Evolutionary conservation across 2,329 filamentous ascomycete genomes (phyloP), one percentile per base, ranked within the genome.

Genomic region (Capronia americana): DNA sequence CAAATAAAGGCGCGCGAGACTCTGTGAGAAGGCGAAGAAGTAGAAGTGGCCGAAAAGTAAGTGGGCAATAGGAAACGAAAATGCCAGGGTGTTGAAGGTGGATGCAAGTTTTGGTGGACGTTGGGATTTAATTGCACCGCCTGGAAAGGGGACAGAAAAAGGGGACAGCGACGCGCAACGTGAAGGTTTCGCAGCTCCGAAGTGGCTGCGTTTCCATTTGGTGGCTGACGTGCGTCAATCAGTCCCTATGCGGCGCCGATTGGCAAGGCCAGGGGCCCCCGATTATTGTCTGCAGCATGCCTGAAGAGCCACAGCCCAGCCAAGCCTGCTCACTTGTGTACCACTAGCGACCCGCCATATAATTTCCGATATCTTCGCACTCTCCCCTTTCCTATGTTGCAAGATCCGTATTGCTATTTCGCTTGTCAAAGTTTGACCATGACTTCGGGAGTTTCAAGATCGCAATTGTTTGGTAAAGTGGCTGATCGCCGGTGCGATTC

Each of bases 191-290:
- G 34, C 48, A 51, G 41, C 65, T 12, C 46, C 50, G n/a, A 56
- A 30, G 32, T 50, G 62, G 46, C 56, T 55, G 41, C 50, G 20
- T 17, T 34, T 44, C 44, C 53, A 20, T 56, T 20, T 41, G 28
- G 62, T 57, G 57, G 57, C 65, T 67, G 65, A 67, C 65, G 57
- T 44, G 61, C 65, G 32, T 67, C 61, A 62, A 55, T 55, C 54
- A 55, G 55, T 44, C 44, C 20, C 46, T 11, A 12, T 30, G 24
- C 28, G 30, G 48, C 46, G 58, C 46, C 34, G 46, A 48, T 55
- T n/a, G 28, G 53, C 24, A 54, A 30, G 46, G 23, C 26, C 17
- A 20, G 41, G 32, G n/a, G 26, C 41, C 41, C 41, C 41, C 14
- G 7, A n/a, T 23, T 24, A 26, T 26, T 6, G 14, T 6, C 55